Evolutionary conservation across 441 rosid species (phyloP).

Genomic region (Pelargonium australe): DNA sequence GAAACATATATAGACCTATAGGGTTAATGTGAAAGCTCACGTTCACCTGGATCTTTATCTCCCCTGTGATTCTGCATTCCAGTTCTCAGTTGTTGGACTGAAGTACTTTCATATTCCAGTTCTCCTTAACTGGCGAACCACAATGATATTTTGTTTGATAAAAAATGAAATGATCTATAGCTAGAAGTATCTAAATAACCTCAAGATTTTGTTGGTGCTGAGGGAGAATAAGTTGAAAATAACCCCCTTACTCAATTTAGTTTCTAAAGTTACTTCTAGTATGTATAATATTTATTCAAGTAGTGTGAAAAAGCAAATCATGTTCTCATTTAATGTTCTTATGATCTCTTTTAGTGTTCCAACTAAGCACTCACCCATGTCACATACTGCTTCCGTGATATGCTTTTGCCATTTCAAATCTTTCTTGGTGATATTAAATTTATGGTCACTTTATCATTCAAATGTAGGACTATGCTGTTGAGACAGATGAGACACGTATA

Average conservation of each 20-base stretch:
- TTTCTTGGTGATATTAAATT: not conserved
- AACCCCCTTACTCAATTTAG: not conserved
- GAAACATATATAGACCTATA: not conserved
- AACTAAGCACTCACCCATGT: not conserved
- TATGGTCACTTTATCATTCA: slow-evolving; percentile 7
- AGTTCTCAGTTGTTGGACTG: too few relatives aligned
- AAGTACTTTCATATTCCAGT: slow-evolving; percentile 6
- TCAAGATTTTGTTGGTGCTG: not conserved
- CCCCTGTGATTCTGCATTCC: too few relatives aligned
- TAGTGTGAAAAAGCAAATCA: not conserved
- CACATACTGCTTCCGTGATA: not conserved
- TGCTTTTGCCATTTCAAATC: not conserved
- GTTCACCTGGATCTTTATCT: too few relatives aligned
- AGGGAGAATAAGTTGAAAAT: not conserved
- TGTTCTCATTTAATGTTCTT: not conserved
- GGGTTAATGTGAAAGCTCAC: too few relatives aligned
- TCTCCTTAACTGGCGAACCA: not conserved
- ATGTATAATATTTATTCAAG: not conserved
- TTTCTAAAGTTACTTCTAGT: not conserved
- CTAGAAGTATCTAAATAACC: not conserved
- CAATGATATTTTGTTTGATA: not conserved
- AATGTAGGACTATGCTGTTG: slow-evolving; percentile 83
- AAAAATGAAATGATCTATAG: too few relatives aligned
- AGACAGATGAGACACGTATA: slow-evolving; percentile 85
- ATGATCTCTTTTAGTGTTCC: not conserved